phyloP scores from a whole-genome alignment of 805 yeast genomes.

The Monosporozyma yasuniensis region DNA sequence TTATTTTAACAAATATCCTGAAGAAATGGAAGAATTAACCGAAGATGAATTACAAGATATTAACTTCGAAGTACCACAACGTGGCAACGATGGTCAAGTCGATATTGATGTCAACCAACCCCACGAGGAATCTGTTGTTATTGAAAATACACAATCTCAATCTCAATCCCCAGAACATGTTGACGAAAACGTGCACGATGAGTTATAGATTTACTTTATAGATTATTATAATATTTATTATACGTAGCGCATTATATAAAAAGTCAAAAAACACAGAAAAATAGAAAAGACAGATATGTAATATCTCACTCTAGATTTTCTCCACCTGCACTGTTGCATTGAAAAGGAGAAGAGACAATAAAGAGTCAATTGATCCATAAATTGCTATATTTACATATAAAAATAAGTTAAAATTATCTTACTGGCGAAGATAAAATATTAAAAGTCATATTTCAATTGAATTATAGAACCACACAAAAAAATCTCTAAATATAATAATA shows the following conservation, averaged over 20 bases:
- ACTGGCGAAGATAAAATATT: too few relatives aligned
- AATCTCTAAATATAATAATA: background rate
- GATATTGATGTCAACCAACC: background rate
- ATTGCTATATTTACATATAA: too few relatives aligned
- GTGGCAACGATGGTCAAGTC: background rate
- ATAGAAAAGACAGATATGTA: too few relatives aligned
- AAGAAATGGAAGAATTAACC: constrained; percentile 11
- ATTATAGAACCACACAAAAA: background rate
- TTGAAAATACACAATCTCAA: background rate
- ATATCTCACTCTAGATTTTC: too few relatives aligned
- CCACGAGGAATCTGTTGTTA: background rate
- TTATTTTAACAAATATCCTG: constrained; percentile 6
- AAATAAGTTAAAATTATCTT: too few relatives aligned
- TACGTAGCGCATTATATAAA: background rate
- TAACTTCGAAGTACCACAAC: background rate
- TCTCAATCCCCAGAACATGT: background rate
- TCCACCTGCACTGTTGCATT: too few relatives aligned
- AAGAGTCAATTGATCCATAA: too few relatives aligned
- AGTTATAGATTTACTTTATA: constrained; percentile 5
- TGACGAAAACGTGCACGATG: constrained; percentile 4
- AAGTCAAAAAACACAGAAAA: background rate
- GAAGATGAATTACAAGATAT: constrained; percentile 3
- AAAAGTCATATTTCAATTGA: background rate
- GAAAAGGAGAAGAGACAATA: too few relatives aligned
- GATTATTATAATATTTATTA: background rate